Base-by-base conservation (phyloP, 192 early-diverging fungal genomes). In the Cladochytrium replicatum region DNA sequence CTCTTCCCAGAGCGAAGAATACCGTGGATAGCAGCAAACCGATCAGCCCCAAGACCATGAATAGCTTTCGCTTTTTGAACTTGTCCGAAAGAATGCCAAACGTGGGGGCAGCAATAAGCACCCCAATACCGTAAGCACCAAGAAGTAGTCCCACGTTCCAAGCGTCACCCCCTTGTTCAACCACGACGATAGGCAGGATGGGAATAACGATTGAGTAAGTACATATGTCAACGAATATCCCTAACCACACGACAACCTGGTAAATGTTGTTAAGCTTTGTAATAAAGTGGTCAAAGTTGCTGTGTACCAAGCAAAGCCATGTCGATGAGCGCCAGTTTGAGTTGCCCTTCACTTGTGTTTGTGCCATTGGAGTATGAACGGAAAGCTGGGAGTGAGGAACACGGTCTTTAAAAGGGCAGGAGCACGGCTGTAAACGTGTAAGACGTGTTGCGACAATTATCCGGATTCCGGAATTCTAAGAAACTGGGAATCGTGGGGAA, bases 21-120 rank as follows among this genome's bases (percentile, higher is more conserved):
- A 81, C 46, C 6, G 82, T 80, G 2, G 83, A 75, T 2, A 81
- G 60, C 8, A 68, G 75, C 28, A 85, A 61, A 4, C 80, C 75
- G 6, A 77, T 28, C 60, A 88, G 77, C 8, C 83, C 81, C 26
- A 79, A 39, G 45, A 85, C 71, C 82, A 86, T 88, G 23, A 83
- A 84, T 61, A 76, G 73, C 46, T 79, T 78, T 46, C 86, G 69
- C 47, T 82, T 78, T 31, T 76, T 69, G 50, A 78, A 82, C 29
- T 75, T 67, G 53, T 88, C 86, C 26, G 81, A 84, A 19, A 88
- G 48, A 29, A 77, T 76, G 4, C 80, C 86, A 41, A 81, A 83
- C n/a, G 79, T 25, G 0, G 81, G 81, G 0, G 82, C 79, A 0
- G 75, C 66, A 0, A 73, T 54, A 38, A 88, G 60, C 6, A 86